Conservation (phyloP, 306 rosid genomes). For the Glycine tomentella region DNA sequence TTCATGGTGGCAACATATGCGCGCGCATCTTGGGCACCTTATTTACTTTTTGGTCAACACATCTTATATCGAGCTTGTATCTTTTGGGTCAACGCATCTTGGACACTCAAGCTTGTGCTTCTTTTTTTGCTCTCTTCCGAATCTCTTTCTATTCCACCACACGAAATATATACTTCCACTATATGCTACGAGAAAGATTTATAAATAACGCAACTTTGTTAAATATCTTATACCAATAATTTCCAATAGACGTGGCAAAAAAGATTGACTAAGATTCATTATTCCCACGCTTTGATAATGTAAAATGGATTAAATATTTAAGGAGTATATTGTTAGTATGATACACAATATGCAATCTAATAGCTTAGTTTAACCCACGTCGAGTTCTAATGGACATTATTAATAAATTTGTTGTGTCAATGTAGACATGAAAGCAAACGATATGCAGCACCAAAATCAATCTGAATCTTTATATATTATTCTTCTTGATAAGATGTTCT, state of each 20-base stretch:
- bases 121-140: background rate
- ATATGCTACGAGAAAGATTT: background rate
- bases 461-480: background rate
- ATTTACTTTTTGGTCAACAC: background rate
- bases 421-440: background rate
- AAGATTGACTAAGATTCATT: conserved; percentile 14
- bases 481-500: conserved; percentile 14
- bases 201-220: background rate
- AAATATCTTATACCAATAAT: conserved; percentile 14
- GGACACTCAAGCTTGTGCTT: background rate
- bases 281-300: background rate
- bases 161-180: background rate
- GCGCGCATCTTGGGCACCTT: background rate
- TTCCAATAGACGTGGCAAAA: background rate
- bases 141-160: background rate
- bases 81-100: conserved; percentile 17
- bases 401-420: background rate
- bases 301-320: background rate
- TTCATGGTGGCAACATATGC: background rate
- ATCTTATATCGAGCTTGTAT: background rate
- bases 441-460: background rate
- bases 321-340: background rate
- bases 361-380: background rate
- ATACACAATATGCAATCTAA: background rate
- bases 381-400: background rate